phyloP scores from a whole-genome alignment of 768 basidiomycete genomes.

The Suillus luteus region DNA sequence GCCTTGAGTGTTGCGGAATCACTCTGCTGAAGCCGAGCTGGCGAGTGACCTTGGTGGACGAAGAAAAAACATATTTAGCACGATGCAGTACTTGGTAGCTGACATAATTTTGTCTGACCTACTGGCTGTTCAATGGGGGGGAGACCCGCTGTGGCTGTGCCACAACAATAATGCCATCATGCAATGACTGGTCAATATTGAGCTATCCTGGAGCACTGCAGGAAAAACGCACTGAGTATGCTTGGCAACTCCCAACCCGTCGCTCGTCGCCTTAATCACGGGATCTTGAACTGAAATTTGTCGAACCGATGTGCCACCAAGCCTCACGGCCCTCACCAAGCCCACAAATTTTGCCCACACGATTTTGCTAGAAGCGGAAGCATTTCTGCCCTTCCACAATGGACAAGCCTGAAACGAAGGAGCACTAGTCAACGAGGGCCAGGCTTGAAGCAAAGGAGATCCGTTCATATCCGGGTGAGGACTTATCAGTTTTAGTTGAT shows the following conservation, averaged over 20 bases:
- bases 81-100: not conserved
- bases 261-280: not conserved
- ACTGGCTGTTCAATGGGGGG: not conserved
- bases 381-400: not conserved
- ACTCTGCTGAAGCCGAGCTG: not conserved
- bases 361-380: not conserved
- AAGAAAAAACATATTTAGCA: not conserved
- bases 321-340: not conserved
- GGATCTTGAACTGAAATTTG: constrained; percentile 1
- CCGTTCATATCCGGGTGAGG: not conserved
- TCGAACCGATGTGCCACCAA: constrained; percentile 4
- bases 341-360: not conserved
- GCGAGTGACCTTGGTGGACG: not conserved
- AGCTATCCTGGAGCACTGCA: not conserved
- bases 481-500: not conserved
- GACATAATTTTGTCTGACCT: not conserved
- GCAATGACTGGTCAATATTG: not conserved
- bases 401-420: not conserved
- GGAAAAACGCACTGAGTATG: not conserved
- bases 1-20: not conserved
- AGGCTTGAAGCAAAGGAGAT: not conserved
- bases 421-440: not conserved
- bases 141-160: not conserved
- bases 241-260: not conserved
- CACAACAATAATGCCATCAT: not conserved